Conservation (phyloP, 176 grass and related monocot genomes). For the Cenchrus fungigraminus region DNA sequence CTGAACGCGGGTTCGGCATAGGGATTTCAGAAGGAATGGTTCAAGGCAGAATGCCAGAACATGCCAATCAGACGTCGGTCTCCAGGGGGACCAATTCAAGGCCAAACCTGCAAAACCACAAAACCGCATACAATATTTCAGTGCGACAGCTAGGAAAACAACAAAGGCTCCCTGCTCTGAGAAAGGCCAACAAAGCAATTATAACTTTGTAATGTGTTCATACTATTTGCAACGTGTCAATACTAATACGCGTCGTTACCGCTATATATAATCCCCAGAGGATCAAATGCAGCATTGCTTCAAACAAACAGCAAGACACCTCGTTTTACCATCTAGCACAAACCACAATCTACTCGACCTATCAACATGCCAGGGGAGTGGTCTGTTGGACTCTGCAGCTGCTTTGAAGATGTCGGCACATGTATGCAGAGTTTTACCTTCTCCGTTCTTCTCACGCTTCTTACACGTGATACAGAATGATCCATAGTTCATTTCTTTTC, state of each 20-base stretch:
- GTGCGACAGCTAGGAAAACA: neutral
- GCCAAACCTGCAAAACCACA: conserved; percentile 12
- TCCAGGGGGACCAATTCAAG: conserved; percentile 22
- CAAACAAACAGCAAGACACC: neutral
- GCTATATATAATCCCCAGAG: conserved; percentile 33
- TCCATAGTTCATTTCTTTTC: neutral
- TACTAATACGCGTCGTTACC: neutral
- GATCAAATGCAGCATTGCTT: neutral
- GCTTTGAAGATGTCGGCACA: conserved; percentile 46
- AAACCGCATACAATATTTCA: neutral
- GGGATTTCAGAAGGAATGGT: conserved; percentile 14
- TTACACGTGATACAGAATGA: neutral
- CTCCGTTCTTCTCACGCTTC: neutral
- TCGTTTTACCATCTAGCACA: neutral
- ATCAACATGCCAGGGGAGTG: conserved; percentile 43
- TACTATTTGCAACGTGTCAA: too few relatives aligned
- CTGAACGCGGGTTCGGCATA: neutral
- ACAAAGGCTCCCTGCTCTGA: neutral
- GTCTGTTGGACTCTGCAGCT: conserved; percentile 56
- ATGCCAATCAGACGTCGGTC: neutral
- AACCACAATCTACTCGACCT: neutral
- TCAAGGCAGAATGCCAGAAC: conserved; percentile 5
- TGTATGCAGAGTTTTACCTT: conserved; percentile 35
- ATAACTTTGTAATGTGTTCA: neutral
- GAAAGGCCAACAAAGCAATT: neutral